A percentile compares a stretch with the other conserved stretches of the same genome.
Evolutionary conservation across 352 stramenopile species (phyloP).

Genomic region (Plasmopara viticola): DNA sequence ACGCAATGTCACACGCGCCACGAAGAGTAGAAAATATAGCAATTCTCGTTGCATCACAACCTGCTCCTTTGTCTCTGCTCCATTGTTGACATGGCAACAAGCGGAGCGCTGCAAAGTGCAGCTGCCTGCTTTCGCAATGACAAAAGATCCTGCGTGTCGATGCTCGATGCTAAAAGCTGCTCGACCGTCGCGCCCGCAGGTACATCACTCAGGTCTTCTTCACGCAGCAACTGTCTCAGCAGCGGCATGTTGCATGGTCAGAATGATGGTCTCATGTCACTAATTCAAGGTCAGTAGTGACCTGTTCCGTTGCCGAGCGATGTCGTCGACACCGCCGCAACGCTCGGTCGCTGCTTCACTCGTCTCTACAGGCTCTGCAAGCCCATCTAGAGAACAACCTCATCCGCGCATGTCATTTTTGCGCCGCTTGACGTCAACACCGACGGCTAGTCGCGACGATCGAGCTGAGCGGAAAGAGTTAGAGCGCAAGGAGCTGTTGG

Average conservation of each 20-base stretch:
- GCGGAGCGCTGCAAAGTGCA: constrained; percentile 29
- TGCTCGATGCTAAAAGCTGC: constrained; percentile 48
- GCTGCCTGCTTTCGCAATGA: constrained; percentile 27
- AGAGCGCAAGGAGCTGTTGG: constrained; percentile 60
- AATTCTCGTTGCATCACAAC: constrained; percentile 1
- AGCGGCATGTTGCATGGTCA: constrained; percentile 29
- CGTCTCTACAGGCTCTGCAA: neutral
- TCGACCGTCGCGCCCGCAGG: constrained; percentile 25
- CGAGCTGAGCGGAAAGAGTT: constrained; percentile 45
- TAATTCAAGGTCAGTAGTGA: constrained; percentile 10
- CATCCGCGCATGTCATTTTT: constrained; percentile 36
- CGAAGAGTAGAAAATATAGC: neutral
- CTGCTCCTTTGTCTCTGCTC: constrained; percentile 1
- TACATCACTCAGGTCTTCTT: constrained; percentile 15
- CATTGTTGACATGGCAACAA: constrained; percentile 29
- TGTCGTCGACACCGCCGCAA: constrained; percentile 24
- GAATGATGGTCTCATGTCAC: constrained; percentile 15
- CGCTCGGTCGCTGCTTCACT: constrained; percentile 1
- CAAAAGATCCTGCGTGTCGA: constrained; percentile 28
- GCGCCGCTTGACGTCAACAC: constrained; percentile 20
- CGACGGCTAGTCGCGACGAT: constrained; percentile 19
- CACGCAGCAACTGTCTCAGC: constrained; percentile 25
- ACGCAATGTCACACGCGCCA: neutral
- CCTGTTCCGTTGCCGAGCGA: constrained; percentile 11
- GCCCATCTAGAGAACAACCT: constrained; percentile 10